Evolutionary conservation across 2,329 filamentous ascomycete species (phyloP).

Genomic region (Sodiomyces alkalinus): DNA sequence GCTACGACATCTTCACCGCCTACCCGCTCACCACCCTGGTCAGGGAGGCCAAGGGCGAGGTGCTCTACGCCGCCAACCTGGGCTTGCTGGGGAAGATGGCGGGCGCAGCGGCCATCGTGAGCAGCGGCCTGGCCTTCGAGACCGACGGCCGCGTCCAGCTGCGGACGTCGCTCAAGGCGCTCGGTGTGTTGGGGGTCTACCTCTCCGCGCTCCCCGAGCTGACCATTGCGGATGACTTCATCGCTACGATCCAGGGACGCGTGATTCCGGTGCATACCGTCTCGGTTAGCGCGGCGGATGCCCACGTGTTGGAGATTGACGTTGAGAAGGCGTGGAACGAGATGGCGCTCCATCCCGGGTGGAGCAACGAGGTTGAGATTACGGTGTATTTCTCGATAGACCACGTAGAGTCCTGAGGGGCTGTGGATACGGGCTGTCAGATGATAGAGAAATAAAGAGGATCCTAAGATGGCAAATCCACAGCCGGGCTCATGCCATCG

Average conservation of each 20-base stretch:
- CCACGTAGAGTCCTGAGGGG: slow-evolving; percentile 3
- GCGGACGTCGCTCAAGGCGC: slow-evolving; percentile 59
- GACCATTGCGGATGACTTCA: slow-evolving; percentile 48
- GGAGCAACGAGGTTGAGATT: slow-evolving; percentile 67
- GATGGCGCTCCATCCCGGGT: slow-evolving; percentile 52
- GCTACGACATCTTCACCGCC: slow-evolving; percentile 71
- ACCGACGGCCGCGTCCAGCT: slow-evolving; percentile 46
- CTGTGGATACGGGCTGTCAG: no score
- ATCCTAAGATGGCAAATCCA: no score
- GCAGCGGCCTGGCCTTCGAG: slow-evolving; percentile 38
- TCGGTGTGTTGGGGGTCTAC: slow-evolving; percentile 65
- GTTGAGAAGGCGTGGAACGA: slow-evolving; percentile 62
- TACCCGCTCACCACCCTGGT: slow-evolving; percentile 49
- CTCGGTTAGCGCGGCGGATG: slow-evolving; percentile 32
- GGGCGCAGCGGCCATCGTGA: slow-evolving; percentile 61
- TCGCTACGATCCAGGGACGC: slow-evolving; percentile 59
- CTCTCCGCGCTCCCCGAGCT: slow-evolving; percentile 52
- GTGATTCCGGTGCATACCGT: slow-evolving; percentile 56
- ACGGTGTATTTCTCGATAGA: slow-evolving; percentile 40
- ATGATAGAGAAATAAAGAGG: no score
- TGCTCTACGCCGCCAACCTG: slow-evolving; percentile 52
- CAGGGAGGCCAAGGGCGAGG: slow-evolving; percentile 20
- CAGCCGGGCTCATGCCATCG: no score
- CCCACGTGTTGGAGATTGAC: slow-evolving; percentile 61
- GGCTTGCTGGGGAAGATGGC: slow-evolving; percentile 84